Evolutionary conservation across 768 basidiomycete genomes (phyloP).

Genomic region (Boletus reticulatus): DNA sequence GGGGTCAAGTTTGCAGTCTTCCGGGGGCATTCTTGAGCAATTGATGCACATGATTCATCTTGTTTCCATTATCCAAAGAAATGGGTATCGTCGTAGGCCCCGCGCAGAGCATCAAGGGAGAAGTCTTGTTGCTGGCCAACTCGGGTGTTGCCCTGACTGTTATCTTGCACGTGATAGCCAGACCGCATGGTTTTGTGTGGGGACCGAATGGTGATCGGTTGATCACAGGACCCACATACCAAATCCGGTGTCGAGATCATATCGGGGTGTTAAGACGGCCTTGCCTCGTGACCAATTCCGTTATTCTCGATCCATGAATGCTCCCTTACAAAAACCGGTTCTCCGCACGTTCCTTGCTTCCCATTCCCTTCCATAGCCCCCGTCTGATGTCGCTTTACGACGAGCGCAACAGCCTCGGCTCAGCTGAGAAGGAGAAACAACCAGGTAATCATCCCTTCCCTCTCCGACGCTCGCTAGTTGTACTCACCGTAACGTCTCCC

Average conservation of each 20-base stretch:
- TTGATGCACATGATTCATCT: no score
- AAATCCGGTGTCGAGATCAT: not conserved
- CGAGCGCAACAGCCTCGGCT: conserved; percentile 18
- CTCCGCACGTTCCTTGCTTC: not conserved
- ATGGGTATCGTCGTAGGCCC: no score
- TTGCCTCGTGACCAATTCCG: not conserved
- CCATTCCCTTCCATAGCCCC: not conserved
- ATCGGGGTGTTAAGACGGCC: not conserved
- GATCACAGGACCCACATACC: not conserved
- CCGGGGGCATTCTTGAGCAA: no score
- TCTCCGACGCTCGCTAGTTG: not conserved
- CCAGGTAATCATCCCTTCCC: conserved; percentile 1
- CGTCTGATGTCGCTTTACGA: conserved; percentile 21
- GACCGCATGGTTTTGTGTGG: conserved; percentile 3
- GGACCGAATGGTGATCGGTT: no score
- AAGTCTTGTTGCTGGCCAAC: no score
- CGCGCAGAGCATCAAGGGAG: no score
- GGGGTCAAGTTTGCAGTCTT: no score
- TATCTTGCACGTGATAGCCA: conserved; percentile 2
- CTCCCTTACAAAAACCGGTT: conserved; percentile 14
- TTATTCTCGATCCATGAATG: not conserved
- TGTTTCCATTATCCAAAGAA: no score
- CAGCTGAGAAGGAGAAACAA: conserved; percentile 24
- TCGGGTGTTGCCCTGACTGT: not conserved
- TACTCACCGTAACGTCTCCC: not conserved